phyloP scores from a whole-genome alignment of 306 rosid species.

The Prunus mume region DNA sequence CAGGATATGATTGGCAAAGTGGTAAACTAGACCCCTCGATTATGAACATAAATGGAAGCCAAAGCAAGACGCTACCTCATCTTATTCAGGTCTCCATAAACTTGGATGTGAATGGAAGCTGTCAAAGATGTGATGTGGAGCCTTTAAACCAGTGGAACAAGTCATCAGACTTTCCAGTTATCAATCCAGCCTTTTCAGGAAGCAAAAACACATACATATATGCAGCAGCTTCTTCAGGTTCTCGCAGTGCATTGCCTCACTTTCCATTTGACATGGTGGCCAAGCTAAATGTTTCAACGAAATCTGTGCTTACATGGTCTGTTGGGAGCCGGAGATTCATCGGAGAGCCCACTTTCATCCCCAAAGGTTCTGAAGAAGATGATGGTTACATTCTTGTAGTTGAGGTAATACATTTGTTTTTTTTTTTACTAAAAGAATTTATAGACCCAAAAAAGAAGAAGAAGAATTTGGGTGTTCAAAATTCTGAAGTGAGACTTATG shows the following conservation, averaged over 20 bases:
- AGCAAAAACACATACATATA: conserved; percentile 54
- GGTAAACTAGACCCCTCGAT: conserved; percentile 74
- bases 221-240: conserved; percentile 75
- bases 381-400: conserved; percentile 86
- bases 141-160: conserved; percentile 51
- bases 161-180: conserved; percentile 74
- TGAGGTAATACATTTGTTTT: conserved; percentile 47
- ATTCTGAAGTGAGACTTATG: neutral
- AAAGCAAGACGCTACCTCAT: conserved; percentile 54
- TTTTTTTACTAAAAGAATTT: neutral
- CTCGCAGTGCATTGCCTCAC: conserved; percentile 63
- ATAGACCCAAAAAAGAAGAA: too few species aligned
- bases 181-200: conserved; percentile 68
- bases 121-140: conserved; percentile 51
- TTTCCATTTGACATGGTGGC: conserved; percentile 77
- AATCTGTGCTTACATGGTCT: conserved; percentile 61
- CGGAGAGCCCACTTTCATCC: conserved; percentile 81
- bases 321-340: conserved; percentile 65
- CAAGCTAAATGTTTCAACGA: conserved; percentile 42
- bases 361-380: conserved; percentile 58
- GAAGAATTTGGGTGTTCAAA: neutral
- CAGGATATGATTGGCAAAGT: conserved; percentile 86
- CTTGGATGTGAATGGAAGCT: conserved; percentile 41
- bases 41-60: conserved; percentile 60
- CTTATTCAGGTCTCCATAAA: conserved; percentile 71